Percentiles rank a stretch among this genome's conserved stretches.
phyloP scores from a whole-genome alignment of 192 early-diverging fungal species.

The Mortierella alpina region DNA sequence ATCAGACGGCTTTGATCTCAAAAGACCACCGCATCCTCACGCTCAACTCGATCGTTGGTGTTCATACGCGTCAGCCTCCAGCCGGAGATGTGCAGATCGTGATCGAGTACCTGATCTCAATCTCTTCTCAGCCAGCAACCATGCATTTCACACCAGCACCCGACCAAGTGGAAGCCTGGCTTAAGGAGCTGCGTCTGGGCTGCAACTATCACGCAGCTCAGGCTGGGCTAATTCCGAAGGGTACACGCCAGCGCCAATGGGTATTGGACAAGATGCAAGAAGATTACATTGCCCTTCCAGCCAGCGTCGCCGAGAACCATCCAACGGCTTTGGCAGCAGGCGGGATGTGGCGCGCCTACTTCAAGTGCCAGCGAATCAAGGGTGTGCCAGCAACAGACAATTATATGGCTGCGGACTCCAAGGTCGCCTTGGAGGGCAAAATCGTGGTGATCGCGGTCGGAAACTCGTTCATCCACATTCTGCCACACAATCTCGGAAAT shows the following conservation, averaged over 20 bases:
- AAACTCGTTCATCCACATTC: slow-evolving; percentile 19
- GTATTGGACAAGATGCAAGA: slow-evolving; percentile 35
- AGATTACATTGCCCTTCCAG: slow-evolving; percentile 38
- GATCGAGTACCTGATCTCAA: slow-evolving; percentile 46
- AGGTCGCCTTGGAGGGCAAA: slow-evolving; percentile 42
- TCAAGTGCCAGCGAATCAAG: slow-evolving; percentile 43
- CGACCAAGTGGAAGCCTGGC: slow-evolving; percentile 40
- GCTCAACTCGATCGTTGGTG: slow-evolving; percentile 42
- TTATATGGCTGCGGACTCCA: slow-evolving; percentile 9
- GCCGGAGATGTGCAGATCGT: slow-evolving; percentile 26
- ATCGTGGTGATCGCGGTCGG: slow-evolving; percentile 37
- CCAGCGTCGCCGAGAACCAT: slow-evolving; percentile 43
- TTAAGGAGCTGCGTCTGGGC: slow-evolving; percentile 37
- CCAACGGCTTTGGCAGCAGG: slow-evolving; percentile 43
- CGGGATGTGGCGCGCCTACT: slow-evolving; percentile 48
- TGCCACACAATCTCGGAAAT: slow-evolving; percentile 49
- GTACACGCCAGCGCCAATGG: slow-evolving; percentile 50
- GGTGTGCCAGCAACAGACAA: slow-evolving; percentile 25
- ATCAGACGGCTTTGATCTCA: slow-evolving; percentile 34
- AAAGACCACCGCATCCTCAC: slow-evolving; percentile 43
- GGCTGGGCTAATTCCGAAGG: slow-evolving; percentile 46
- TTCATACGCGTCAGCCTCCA: slow-evolving; percentile 16
- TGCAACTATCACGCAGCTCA: slow-evolving; percentile 49
- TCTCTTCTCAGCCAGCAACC: slow-evolving; percentile 41
- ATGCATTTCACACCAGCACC: slow-evolving; percentile 49